Evolutionary conservation across 2,329 filamentous ascomycete species (phyloP), one percentile per base, ranked within the genome.

Genomic region (Stagonosporopsis tanaceti): DNA sequence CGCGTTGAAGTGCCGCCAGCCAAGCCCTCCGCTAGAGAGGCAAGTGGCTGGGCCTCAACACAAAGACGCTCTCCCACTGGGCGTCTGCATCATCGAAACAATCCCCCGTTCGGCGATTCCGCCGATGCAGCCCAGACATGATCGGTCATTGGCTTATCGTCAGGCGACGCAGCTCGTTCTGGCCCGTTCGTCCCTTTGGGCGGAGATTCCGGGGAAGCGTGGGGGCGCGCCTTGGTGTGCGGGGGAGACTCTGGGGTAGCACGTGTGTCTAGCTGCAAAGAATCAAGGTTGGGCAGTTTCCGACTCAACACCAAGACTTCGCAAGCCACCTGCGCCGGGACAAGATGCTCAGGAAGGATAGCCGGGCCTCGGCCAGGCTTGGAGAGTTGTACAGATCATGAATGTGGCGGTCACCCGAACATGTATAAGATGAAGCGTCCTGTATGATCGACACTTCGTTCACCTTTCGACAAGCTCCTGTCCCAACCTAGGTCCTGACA

Each of bases 1-100:
- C 40, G 32, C 24, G 7, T 24, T 38, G 17, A 45, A 47, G 17
- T 51, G 44, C 47, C 42, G 54, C n/a, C 6, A 30, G 54, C 54
- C 47, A 57, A 52, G 54, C 32, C 20, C 42, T 47, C 38, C 30
- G 44, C 54, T 50, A 39, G 37, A 24, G 22, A 32, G 9, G 28
- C 48, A 57, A 48, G 53, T 57, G 53, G 53, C 53, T 57, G 40
- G 53, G 48, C 54, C 44, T 57, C 30, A 52, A 45, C 48, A 40
- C 42, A 44, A 47, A 20, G 17, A 32, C 3, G n/a, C 12, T 27
- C 11, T 11, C 46, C 27, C 6, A 28, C 47, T 42, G 41, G n/a
- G 38, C 47, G 47, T 38, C 25, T 15, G 35, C 28, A 47, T 12
- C 24, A 24, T 42, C 47, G 47, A 42, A 15, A 25, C 48, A 32